Evolutionary conservation across 2,329 filamentous ascomycete species (phyloP), one percentile per base, ranked within the genome.

Genomic region (Triangularia setosa): DNA sequence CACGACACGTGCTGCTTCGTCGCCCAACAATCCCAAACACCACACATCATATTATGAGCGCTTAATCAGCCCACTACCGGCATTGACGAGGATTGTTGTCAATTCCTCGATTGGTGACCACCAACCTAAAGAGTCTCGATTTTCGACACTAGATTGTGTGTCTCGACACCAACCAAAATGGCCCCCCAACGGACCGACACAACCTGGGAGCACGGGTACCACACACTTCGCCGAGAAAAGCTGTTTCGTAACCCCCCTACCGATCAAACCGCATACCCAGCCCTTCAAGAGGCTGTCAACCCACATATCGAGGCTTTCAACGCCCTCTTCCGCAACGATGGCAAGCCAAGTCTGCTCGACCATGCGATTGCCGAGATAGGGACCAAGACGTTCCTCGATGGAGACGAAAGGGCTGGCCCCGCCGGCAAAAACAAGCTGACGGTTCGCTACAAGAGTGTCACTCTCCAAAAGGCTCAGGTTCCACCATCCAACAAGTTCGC

Each of bases 291-390:
- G 66, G 91, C 94, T n/a, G 88, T 98, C 65, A 84, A 91, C 69
- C 95, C 95, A 58, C 95, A 99, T 77, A 90, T 98, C 72, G 89
- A 97, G 73, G 95, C 95, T 6, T 99, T 97, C 86, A 97, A 99
- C 81, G 88, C 88, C 60, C 83, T 98, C 57, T 96, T 97, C 75
- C 86, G 88, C 30, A 82, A 84, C 64, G 84, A 89, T 77, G 92
- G 91, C 58, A 78, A 77, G 68, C 76, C 75, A 14, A 77, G 81
- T 53, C 75, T 87, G 64, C 73, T 99, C 61, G 86, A 90, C 58
- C 88, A 92, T 69, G 93, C 85, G 12, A 77, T 98, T 66, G 87
- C 86, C 73, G 95, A 99, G 75, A 98, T 99, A 78, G 95, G 94
- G 72, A 90, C 87, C 68, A 96, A 94, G 79, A 86, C 86, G 4